Evolutionary conservation across 257 asterid genomes (phyloP), one percentile per base, ranked within the genome.

Genomic region (Asclepias syriaca): DNA sequence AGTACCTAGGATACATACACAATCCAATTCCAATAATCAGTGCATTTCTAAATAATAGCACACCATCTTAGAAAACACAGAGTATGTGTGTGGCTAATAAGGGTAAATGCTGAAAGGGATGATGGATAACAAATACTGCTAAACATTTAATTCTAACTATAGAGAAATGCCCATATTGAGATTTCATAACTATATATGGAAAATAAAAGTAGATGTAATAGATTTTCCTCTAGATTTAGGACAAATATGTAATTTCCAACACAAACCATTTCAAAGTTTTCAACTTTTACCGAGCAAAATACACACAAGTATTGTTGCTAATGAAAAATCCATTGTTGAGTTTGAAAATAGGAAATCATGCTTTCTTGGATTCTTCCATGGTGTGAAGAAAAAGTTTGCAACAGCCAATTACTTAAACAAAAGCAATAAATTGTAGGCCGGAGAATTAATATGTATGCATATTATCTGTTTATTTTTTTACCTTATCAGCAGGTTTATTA

Each of bases 401-500:
- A 29, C 34, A 29, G 3, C 34, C 0, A 29, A 2, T 29, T 29
- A 29, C 3, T 39, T n/a, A 14, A 12, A 66, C n/a, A 15, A 43
- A 24, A 55, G 10, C 34, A 2, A 29, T 29, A 29, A 46, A 45
- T 4, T 5, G 11, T 65, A 65, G 70, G 27, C 9, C 24, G 10
- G 18, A 22, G 37, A 15, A 64, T 2, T 37, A 64, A 40, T 43
- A 43, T 32, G 50, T 43, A 43, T 32, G 50, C 37, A 46, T 43
- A 43, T 45, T 7, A 2, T 24, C 57, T 24, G 27, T 24, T 24
- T 24, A 39, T 24, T 24, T 66, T 46, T 80, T 46, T 80, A 94
- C 99, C 95, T 92, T 90, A 29, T 88, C 96, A 66, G 59, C 68
- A 12, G 93, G 91, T 75, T 85, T 92, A 54, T 85, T 92, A 54